Conservation (phyloP, 129 eudicot species). For the Erigeron canadensis region DNA sequence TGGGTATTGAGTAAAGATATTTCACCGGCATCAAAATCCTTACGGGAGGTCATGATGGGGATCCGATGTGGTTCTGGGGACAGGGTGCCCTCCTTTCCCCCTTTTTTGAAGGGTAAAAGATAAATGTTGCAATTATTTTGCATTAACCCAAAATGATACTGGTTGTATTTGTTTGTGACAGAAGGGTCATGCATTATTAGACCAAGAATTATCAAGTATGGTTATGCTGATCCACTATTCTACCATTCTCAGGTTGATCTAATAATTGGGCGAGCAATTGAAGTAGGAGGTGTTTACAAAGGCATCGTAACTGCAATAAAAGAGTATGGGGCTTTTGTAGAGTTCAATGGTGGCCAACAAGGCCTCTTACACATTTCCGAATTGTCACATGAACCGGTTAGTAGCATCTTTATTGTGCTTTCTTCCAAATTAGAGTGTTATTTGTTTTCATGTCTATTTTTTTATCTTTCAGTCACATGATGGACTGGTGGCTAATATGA, state of each 20-base stretch:
- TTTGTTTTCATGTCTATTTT: not conserved
- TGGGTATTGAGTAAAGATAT: no score
- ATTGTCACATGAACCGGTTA: constrained; percentile 85
- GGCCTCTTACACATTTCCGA: constrained; percentile 96
- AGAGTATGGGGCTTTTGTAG: constrained; percentile 98
- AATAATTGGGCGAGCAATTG: constrained; percentile 89
- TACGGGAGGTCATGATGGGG: no score
- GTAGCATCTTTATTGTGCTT: constrained; percentile 19
- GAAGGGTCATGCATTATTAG: not conserved
- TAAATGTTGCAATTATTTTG: not conserved
- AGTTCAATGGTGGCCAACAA: constrained; percentile 97
- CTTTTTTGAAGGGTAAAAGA: no score
- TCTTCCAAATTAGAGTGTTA: not conserved
- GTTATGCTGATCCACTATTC: constrained; percentile 9
- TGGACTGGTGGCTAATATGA: constrained; percentile 7
- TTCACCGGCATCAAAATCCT: no score
- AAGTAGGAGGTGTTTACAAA: constrained; percentile 82
- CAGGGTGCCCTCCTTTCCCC: no score
- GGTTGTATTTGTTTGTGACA: not conserved
- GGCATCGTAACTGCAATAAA: constrained; percentile 71
- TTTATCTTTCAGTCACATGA: not conserved
- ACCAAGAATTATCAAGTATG: not conserved
- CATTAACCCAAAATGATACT: not conserved
- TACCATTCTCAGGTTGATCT: constrained; percentile 58
- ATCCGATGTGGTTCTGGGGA: no score